Evolutionary conservation across 176 grass and related monocot species (phyloP).

Genomic region (Elymus sibiricus): DNA sequence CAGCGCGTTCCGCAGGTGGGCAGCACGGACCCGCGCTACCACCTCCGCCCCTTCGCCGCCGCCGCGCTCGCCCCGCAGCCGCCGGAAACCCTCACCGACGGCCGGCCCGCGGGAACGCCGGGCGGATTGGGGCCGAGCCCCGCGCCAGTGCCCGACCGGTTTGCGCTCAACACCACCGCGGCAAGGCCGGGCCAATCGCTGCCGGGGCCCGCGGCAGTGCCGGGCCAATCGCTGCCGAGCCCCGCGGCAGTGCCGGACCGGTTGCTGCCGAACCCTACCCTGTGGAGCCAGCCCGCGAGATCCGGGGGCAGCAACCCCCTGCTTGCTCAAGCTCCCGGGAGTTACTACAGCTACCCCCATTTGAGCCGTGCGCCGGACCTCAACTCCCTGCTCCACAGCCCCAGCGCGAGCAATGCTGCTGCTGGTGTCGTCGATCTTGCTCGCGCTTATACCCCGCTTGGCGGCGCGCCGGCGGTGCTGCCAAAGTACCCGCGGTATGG

Average conservation of each 20-base stretch:
- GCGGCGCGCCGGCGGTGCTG: conserved; percentile 4
- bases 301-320: conserved; percentile 29
- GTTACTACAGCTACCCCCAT: conserved; percentile 10
- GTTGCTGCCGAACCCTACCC: background rate
- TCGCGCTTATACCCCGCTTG: background rate
- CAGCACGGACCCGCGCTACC: conserved; percentile 31
- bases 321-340: conserved; percentile 45
- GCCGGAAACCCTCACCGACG: conserved; percentile 9
- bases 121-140: background rate
- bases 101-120: background rate
- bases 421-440: conserved; percentile 27
- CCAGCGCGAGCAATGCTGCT: background rate
- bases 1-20: conserved; percentile 29
- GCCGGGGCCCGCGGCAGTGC: background rate
- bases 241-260: background rate
- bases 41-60: conserved; percentile 40
- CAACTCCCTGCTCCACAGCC: conserved; percentile 23
- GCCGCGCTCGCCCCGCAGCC: background rate
- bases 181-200: conserved; percentile 19
- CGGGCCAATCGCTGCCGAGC: background rate
- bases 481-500: conserved; percentile 32
- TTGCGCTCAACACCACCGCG: background rate
- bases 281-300: conserved; percentile 8
- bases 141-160: background rate
- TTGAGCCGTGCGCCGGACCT: conserved; percentile 28